Evolutionary conservation across 2,329 filamentous ascomycete species (phyloP).

Genomic region (Fusarium palustre): DNA sequence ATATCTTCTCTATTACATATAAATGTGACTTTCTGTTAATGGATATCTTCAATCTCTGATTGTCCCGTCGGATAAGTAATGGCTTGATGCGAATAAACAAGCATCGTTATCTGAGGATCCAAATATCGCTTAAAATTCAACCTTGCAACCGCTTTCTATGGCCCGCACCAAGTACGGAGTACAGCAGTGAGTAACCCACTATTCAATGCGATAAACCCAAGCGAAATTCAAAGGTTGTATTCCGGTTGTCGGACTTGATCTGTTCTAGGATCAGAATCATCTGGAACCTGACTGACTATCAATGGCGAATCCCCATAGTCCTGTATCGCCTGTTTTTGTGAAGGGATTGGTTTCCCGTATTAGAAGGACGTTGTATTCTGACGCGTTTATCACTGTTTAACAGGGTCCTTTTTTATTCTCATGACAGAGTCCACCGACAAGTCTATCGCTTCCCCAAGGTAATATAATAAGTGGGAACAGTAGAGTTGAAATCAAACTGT

Average conservation of each 20-base stretch:
- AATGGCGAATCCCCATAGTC: neutral
- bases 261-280: neutral
- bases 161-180: neutral
- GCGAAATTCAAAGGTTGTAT: constrained; percentile 7
- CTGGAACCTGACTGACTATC: neutral
- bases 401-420: neutral
- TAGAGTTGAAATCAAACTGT: constrained; percentile 3
- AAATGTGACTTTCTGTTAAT: neutral
- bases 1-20: neutral
- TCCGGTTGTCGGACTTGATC: constrained; percentile 6
- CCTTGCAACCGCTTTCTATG: neutral
- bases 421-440: neutral
- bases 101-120: constrained; percentile 23
- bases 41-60: neutral
- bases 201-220: constrained; percentile 12
- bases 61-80: neutral
- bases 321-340: neutral
- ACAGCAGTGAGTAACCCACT: neutral
- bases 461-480: neutral
- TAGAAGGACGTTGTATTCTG: neutral
- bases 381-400: neutral
- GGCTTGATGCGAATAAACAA: neutral
- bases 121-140: constrained; percentile 27
- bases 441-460: constrained; percentile 7
- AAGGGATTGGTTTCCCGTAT: neutral